Evolutionary conservation across 2,329 filamentous ascomycete species (phyloP).

Genomic region (Exophiala mesophila): DNA sequence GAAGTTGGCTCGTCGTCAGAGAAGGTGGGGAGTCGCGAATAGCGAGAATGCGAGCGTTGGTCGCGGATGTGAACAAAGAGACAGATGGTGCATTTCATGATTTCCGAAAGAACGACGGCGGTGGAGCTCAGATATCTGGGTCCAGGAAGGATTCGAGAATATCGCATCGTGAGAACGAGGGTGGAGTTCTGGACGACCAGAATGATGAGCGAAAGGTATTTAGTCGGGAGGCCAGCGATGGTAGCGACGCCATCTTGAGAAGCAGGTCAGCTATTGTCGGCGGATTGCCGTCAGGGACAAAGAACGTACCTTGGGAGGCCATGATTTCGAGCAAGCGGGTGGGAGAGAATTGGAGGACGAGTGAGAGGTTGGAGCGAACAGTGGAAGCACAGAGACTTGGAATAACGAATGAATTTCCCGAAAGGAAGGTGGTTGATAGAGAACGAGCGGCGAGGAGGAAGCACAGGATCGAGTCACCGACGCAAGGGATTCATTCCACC

Average conservation of each 20-base stretch:
- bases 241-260: slow-evolving; percentile 15
- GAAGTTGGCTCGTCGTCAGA: slow-evolving; percentile 25
- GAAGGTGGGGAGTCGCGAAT: slow-evolving; percentile 10
- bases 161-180: slow-evolving; percentile 57
- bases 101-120: slow-evolving; percentile 87
- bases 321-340: slow-evolving; percentile 1
- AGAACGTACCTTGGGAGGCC: slow-evolving; percentile 11
- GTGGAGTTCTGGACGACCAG: slow-evolving; percentile 25
- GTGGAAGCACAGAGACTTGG: too few species aligned
- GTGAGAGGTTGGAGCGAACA: neutral
- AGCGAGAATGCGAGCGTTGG: slow-evolving; percentile 11
- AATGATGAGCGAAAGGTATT: slow-evolving; percentile 22
- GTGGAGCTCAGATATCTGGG: slow-evolving; percentile 90
- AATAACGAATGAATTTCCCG: too few species aligned
- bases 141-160: slow-evolving; percentile 88
- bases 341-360: neutral
- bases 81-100: slow-evolving; percentile 82
- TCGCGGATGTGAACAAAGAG: slow-evolving; percentile 83
- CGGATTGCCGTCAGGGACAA: too few species aligned
- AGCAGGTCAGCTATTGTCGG: too few species aligned
- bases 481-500: slow-evolving; percentile 1
- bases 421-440: too few species aligned
- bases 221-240: slow-evolving; percentile 22
- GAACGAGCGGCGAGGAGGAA: too few species aligned
- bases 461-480: neutral